phyloP scores from a whole-genome alignment of 1,284 basidiomycete species.

The Malassezia dermatis region DNA sequence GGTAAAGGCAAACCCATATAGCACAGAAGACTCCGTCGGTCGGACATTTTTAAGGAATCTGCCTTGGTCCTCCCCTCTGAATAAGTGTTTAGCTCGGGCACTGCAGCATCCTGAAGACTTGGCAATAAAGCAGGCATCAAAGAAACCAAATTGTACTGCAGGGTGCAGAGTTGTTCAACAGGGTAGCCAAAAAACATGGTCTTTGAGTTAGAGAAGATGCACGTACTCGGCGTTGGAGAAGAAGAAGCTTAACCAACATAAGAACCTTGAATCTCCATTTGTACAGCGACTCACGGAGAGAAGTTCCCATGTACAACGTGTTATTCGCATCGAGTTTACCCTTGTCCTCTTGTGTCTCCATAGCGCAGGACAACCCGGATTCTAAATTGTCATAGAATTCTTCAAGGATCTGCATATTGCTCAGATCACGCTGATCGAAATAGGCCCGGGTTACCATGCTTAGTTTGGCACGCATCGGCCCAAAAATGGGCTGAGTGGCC shows the following conservation, averaged over 20 bases:
- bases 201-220: constrained; percentile 50
- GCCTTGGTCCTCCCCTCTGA: constrained; percentile 18
- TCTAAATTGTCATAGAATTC: constrained; percentile 47
- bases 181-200: constrained; percentile 96
- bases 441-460: constrained; percentile 70
- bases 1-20: constrained; percentile 85
- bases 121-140: constrained; percentile 60
- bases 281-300: constrained; percentile 80
- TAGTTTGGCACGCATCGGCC: constrained; percentile 64
- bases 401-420: constrained; percentile 39
- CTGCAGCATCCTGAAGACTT: constrained; percentile 76
- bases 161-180: constrained; percentile 89
- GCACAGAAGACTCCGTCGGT: constrained; percentile 76
- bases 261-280: constrained; percentile 86
- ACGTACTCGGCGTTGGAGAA: constrained; percentile 58
- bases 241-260: constrained; percentile 84
- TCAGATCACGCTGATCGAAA: constrained; percentile 45
- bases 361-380: constrained; percentile 20
- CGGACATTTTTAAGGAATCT: constrained; percentile 70
- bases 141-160: constrained; percentile 76
- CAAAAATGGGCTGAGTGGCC: constrained; percentile 54
- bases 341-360: constrained; percentile 19
- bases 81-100: constrained; percentile 53
- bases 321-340: constrained; percentile 10
- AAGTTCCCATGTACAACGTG: constrained; percentile 75